These are phyloP conservation scores for Rhizomucor miehei DNA, from an alignment of 371 early-diverging fungal species.

Conservation along the genomic window DNA sequence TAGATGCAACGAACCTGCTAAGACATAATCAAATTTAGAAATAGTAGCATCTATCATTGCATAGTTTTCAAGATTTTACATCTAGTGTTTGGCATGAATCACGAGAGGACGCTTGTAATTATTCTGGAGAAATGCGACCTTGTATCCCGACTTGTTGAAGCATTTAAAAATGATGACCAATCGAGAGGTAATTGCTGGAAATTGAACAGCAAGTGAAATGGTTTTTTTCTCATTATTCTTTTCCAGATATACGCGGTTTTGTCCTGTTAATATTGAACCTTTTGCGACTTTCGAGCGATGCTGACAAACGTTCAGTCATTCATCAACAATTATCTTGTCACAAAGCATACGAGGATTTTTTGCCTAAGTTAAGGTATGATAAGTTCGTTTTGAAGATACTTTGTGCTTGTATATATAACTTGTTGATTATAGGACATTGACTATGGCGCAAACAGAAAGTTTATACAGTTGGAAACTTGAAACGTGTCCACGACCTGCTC, in stretches of 20 bases:
- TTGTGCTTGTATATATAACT: neutral
- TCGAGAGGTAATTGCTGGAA: conserved; percentile 35
- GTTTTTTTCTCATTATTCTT: too few relatives aligned
- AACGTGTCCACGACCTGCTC: conserved; percentile 42
- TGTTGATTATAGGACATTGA: conserved; percentile 26
- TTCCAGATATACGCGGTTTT: conserved; percentile 32
- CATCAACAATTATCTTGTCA: conserved; percentile 21
- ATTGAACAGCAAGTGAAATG: too few relatives aligned
- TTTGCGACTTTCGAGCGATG: conserved; percentile 35
- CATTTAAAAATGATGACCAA: conserved; percentile 20
- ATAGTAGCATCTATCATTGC: conserved; percentile 42
- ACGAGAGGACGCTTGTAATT: conserved; percentile 20
- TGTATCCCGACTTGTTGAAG: conserved; percentile 32
- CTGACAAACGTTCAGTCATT: conserved; percentile 19
- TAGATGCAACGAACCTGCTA: neutral
- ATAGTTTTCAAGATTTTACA: conserved; percentile 37
- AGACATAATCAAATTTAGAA: conserved; percentile 6
- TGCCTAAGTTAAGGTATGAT: conserved; percentile 29
- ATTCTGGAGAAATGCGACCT: conserved; percentile 29
- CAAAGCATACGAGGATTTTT: conserved; percentile 25
- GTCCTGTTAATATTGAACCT: conserved; percentile 39
- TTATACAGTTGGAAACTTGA: conserved; percentile 36
- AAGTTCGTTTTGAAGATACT: neutral
- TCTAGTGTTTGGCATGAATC: conserved; percentile 19
- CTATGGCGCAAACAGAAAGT: conserved; percentile 29